phyloP scores from a whole-genome alignment of 495 filamentous ascomycete species.

The Xeromyces bisporus region DNA sequence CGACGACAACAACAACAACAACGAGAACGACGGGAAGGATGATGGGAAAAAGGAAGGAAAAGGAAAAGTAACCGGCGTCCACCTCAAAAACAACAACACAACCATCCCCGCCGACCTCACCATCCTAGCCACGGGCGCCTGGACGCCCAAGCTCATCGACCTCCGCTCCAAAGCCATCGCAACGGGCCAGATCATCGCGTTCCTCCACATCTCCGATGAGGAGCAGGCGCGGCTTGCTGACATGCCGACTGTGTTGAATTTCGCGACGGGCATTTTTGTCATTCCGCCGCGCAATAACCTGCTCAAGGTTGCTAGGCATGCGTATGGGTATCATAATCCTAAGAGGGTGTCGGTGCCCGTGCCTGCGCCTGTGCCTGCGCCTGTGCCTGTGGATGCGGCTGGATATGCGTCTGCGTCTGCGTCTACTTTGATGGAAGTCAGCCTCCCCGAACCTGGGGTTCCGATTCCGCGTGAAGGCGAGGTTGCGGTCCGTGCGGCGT shows the following conservation, averaged over 20 bases:
- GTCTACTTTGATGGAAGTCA: slow-evolving; percentile 25
- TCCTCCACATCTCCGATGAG: slow-evolving; percentile 48
- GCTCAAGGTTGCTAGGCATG: slow-evolving; percentile 71
- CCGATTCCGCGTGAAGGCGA: slow-evolving; percentile 43
- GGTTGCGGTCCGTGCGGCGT: slow-evolving; percentile 39
- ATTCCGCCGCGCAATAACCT: slow-evolving; percentile 56
- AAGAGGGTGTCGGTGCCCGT: slow-evolving; percentile 24
- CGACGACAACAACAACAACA: slow-evolving; percentile 2
- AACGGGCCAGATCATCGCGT: slow-evolving; percentile 67
- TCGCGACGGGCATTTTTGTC: slow-evolving; percentile 65
- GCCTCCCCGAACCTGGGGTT: slow-evolving; percentile 20
- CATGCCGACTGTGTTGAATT: slow-evolving; percentile 63
- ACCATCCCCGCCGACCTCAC: slow-evolving; percentile 51
- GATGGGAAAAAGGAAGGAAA: not conserved
- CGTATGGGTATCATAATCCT: slow-evolving; percentile 67
- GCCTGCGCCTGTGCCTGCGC: not conserved
- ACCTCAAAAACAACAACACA: slow-evolving; percentile 35
- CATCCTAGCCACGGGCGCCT: slow-evolving; percentile 72
- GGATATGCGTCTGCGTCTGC: too few relatives aligned
- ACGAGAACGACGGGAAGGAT: slow-evolving; percentile 4
- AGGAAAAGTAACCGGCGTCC: slow-evolving; percentile 34
- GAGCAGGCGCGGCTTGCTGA: slow-evolving; percentile 46
- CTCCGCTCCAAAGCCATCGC: slow-evolving; percentile 56
- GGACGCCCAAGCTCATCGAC: slow-evolving; percentile 63
- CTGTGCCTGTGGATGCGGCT: too few relatives aligned